Evolutionary conservation across 2,329 filamentous ascomycete genomes (phyloP), one percentile per base, ranked within the genome.

Genomic region (Hymenoscyphus occultus): DNA sequence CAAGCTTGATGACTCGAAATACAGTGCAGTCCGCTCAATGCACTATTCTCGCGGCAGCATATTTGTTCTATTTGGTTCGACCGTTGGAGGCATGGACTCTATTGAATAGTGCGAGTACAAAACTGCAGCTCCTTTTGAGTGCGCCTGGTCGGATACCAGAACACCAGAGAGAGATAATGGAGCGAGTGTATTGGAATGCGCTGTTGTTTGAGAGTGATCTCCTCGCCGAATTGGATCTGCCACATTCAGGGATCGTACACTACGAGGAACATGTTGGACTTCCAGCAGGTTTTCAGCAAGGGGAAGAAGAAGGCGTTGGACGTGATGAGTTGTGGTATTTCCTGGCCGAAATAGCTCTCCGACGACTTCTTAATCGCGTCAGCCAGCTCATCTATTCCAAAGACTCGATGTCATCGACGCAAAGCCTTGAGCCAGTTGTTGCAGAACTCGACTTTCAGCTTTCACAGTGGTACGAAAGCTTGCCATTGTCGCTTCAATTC

Each of bases 261-360:
- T 92, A 92, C 63, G 91, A 94, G 75, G 91, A 94, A 72, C 86
- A 87, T 22, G 90, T 94, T 65, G 90, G 90, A 10, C 80, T 95
- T 0, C 91, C 91, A 1, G 88, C 90, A 4, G 89, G 89, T 0
- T 95, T 94, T 69, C 89, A 91, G 72, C 82, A 83, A 31, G 78
- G 84, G 66, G 87, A 87, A n/a, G 86, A 88, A 63, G 85, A 88
- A 68, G 80, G 81, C 7, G 85, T 87, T 7, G 90, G 89, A 13
- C 84, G 86, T 59, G 91, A 94, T 71, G 90, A 94, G 65, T 80
- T 94, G 14, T 94, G 91, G 90, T 95, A 95, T 74, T 94, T 94
- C 71, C 80, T 94, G 39, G 91, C 91, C 45, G 91, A 94, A 73
- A 93, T 95, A 68, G 91, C 90, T 4, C 80, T 95, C 13, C 85